Base-by-base conservation (phyloP, 2,329 filamentous ascomycete genomes). In the Monosporascus sp. region DNA sequence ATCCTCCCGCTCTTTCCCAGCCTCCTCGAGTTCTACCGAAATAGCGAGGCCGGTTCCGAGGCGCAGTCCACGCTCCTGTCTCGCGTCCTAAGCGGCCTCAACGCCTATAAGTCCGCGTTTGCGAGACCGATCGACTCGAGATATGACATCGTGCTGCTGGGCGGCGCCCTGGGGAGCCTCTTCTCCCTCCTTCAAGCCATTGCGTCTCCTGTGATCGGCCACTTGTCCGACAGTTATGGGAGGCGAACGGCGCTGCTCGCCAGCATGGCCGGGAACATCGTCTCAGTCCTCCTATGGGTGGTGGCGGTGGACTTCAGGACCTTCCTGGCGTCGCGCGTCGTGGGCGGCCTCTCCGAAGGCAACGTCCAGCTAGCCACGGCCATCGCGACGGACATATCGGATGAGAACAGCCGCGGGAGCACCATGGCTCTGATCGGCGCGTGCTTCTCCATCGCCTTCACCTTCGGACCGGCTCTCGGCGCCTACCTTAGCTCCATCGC, bases 361-460 rank as follows among this genome's bases (percentile, higher is more conserved):
- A 99, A 99, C 63, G 89, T 99, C 3, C 94, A 99, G 75, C 79
- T 99, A 16, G 93, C 94, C 5, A 94, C 93, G 58, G 93, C 94
- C 43, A 97, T 99, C 69, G 94, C 94, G 19, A 94, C 93, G 40
- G 94, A 99, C 69, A 92, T 99, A 60, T 96, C 90, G 44, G 91
- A 95, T 64, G 88, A 93, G 62, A 80, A 82, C 53, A 88, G 87
- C 65, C 84, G 94, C 27, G 91, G 93, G 22, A 85, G 90, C 20
- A 97, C 94, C 43, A 97, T 99, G 91, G 94, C 94, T 7, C 79
- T 99, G 52, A 93, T 99, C 27, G 94, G 94, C 55, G 92, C 89
- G 16, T 97, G 94, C 74, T 99, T 99, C 74, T 96, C 90, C 57
- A 86, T 99, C 61, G 94, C 94, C 19, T 99, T 99, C 69, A 99